Evolutionary conservation across 2,329 filamentous ascomycete genomes (phyloP).

Genomic region (Pseudonectria buxi): DNA sequence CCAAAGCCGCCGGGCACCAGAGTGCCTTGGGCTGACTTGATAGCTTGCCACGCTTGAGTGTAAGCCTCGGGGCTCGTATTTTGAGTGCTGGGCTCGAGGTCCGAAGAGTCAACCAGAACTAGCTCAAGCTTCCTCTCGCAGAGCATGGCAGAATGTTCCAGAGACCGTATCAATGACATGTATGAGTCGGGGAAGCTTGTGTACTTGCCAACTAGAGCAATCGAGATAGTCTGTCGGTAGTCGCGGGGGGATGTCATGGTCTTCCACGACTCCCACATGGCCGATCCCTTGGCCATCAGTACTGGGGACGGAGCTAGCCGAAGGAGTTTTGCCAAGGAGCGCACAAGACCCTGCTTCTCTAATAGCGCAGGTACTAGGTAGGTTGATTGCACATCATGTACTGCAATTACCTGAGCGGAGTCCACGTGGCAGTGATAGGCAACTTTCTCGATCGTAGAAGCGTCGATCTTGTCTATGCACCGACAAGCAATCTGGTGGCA

Average conservation of each 20-base stretch:
- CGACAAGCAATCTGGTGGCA: slow-evolving; percentile 76
- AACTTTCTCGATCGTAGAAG: slow-evolving; percentile 74
- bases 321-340: slow-evolving; percentile 60
- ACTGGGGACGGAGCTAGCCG: slow-evolving; percentile 43
- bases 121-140: slow-evolving; percentile 74
- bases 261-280: slow-evolving; percentile 74
- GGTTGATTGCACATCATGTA: slow-evolving; percentile 80
- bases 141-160: slow-evolving; percentile 88
- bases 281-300: slow-evolving; percentile 54
- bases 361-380: slow-evolving; percentile 95
- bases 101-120: slow-evolving; percentile 75
- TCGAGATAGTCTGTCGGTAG: slow-evolving; percentile 61
- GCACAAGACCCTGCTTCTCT: slow-evolving; percentile 69
- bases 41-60: slow-evolving; percentile 78
- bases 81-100: slow-evolving; percentile 65
- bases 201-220: slow-evolving; percentile 92
- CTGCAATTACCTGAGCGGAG: slow-evolving; percentile 73
- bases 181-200: slow-evolving; percentile 79
- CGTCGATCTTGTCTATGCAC: slow-evolving; percentile 70
- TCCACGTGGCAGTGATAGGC: slow-evolving; percentile 86
- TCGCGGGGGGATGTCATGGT: slow-evolving; percentile 60
- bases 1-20: slow-evolving; percentile 78
- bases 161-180: slow-evolving; percentile 59
- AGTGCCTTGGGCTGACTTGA: slow-evolving; percentile 63
- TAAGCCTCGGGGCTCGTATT: slow-evolving; percentile 62